Evolutionary conservation across 371 early-diverging fungal species (phyloP), one percentile per base, ranked within the genome.

Genomic region (Zychaea mexicana): DNA sequence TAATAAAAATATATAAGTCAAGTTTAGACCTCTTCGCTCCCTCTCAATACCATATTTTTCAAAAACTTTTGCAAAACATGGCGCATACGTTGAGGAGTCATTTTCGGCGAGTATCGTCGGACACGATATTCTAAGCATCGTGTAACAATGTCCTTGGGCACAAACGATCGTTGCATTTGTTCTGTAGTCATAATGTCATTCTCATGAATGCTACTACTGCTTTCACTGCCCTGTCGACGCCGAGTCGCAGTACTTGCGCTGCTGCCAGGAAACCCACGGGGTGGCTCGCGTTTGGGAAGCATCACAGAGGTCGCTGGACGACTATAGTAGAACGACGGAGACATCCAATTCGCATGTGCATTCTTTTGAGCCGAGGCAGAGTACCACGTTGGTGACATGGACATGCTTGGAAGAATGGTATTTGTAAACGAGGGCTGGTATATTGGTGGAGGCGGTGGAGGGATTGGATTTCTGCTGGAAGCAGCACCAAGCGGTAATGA

Each of bases 331-430:
- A 81, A 81, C 9, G 78, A 78, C 17, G 81, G 81, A 2, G 81
- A 81, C 81, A 81, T 81, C 81, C 81, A 81, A 46, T 73, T 70
- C 31, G 78, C 72, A 62, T 76, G 72, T 2, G 74, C 70, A 52
- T 76, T 81, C 49, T 81, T 81, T 68, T 78, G 78, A 30, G 74
- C 68, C 1, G 81, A 81, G 10, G 81, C 76, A 52, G 81, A 76
- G 47, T 81, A 81, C 81, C 81, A 81, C 8, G 81, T 76, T 10
- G 81, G 81, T 1, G 81, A 81, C 81, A 81, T 81, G 31, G 70
- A 67, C 58, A 72, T 76, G 39, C 76, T 81, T 8, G 81, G 78
- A 24, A 76, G 55, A 15, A 76, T 74, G 17, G 72, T 70, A 47
- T 81, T 76, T 9, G 76, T 70, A 62, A 73, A 80, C 21, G 76